phyloP scores from a whole-genome alignment of 2,329 filamentous ascomycete species.

The Ustilaginoidea virens region DNA sequence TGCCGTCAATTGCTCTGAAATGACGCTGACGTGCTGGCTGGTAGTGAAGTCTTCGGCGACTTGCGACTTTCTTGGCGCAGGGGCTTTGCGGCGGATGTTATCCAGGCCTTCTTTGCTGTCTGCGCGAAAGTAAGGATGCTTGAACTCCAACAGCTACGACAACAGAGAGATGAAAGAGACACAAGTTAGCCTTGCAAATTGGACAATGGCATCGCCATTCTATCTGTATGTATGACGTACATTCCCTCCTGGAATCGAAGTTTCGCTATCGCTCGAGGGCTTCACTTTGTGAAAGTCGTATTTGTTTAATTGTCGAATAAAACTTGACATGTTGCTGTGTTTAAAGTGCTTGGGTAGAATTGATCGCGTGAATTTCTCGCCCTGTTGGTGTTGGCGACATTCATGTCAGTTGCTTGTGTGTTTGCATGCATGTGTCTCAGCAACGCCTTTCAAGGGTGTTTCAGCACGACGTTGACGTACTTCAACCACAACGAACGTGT shows the following conservation, averaged over 20 bases:
- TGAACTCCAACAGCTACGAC: constrained; percentile 58
- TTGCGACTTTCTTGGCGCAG: constrained; percentile 66
- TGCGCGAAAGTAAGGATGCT: constrained; percentile 87
- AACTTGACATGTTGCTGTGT: constrained; percentile 96
- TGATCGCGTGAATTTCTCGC: constrained; percentile 94
- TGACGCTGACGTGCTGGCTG: constrained; percentile 74
- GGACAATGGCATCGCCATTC: constrained; percentile 4
- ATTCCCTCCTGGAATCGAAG: constrained; percentile 19
- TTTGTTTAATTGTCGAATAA: constrained; percentile 90
- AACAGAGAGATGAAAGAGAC: neutral
- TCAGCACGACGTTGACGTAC: constrained; percentile 38
- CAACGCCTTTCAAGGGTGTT: too few relatives aligned
- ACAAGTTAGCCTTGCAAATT: constrained; percentile 3
- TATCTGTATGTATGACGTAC: constrained; percentile 10
- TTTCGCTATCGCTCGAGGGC: constrained; percentile 21
- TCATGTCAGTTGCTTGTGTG: too few relatives aligned
- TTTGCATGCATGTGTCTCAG: too few relatives aligned
- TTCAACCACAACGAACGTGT: constrained; percentile 95
- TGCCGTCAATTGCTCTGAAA: constrained; percentile 76
- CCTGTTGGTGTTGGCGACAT: constrained; percentile 33
- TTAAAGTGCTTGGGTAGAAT: constrained; percentile 98
- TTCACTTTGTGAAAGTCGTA: constrained; percentile 98
- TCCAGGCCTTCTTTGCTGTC: constrained; percentile 95
- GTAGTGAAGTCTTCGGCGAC: constrained; percentile 58
- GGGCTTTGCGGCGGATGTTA: constrained; percentile 90